phyloP scores from a whole-genome alignment of 2,329 filamentous ascomycete genomes.

The Calonectria hawksworthii region DNA sequence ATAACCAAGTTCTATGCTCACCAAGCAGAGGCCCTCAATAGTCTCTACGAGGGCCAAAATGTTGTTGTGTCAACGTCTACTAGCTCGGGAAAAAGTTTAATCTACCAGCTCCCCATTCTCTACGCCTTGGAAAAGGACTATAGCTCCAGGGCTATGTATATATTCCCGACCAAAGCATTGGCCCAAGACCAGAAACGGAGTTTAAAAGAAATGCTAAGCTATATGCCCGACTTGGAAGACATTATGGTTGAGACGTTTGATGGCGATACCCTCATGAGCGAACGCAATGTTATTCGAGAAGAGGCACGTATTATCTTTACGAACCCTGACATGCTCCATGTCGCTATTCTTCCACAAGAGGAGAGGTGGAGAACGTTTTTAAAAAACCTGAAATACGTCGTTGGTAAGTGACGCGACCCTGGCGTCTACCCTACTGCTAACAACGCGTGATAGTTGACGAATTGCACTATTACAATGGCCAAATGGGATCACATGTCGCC shows the following conservation, averaged over 20 bases:
- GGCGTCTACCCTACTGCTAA: conserved; percentile 22
- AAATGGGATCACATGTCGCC: conserved; percentile 94
- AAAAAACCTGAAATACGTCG: conserved; percentile 91
- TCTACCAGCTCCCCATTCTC: conserved; percentile 94
- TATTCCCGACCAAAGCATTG: conserved; percentile 96
- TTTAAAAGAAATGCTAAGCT: conserved; percentile 85
- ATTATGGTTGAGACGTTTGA: conserved; percentile 93
- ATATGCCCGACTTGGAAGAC: conserved; percentile 82
- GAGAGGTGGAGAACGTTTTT: conserved; percentile 89
- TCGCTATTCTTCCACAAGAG: conserved; percentile 94
- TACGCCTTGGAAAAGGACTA: conserved; percentile 85
- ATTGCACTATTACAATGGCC: conserved; percentile 94
- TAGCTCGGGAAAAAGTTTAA: conserved; percentile 96
- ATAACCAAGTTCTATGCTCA: conserved; percentile 92
- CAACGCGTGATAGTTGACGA: conserved; percentile 73
- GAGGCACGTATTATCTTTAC: conserved; percentile 95
- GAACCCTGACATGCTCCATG: conserved; percentile 97
- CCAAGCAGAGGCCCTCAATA: conserved; percentile 94
- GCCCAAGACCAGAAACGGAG: conserved; percentile 95
- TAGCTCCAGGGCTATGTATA: conserved; percentile 91
- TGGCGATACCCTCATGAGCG: conserved; percentile 89
- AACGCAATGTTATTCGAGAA: conserved; percentile 85
- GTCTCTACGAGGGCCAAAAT: conserved; percentile 83
- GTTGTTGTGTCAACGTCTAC: conserved; percentile 96
- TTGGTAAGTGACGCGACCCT: conserved; percentile 61